These are phyloP conservation scores for Teratosphaeria epicoccoides DNA, from an alignment of 2,329 filamentous ascomycete genomes.

Conservation along the genomic window DNA sequence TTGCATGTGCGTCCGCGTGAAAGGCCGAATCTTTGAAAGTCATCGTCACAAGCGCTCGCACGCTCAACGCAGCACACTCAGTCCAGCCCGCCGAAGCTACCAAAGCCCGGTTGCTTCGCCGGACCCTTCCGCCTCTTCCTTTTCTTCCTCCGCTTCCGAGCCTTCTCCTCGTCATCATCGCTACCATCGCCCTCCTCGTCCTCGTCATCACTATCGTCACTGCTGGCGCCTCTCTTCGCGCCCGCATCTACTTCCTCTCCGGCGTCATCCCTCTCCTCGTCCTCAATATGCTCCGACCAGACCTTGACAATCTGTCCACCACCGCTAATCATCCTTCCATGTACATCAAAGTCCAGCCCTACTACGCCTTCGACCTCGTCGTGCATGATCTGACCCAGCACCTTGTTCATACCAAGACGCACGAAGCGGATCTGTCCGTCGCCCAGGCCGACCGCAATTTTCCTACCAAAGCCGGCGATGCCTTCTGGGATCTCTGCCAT, in stretches of 20 bases:
- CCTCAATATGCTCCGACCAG: constrained; percentile 64
- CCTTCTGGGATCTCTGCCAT: constrained; percentile 61
- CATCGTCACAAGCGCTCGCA: not conserved
- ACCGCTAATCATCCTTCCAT: constrained; percentile 77
- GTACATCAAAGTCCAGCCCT: constrained; percentile 71
- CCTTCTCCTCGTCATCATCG: constrained; percentile 31
- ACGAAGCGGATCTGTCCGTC: constrained; percentile 73
- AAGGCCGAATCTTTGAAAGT: no score
- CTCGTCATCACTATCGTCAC: constrained; percentile 39
- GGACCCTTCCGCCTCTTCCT: constrained; percentile 26
- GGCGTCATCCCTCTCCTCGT: constrained; percentile 44
- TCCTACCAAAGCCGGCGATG: constrained; percentile 56
- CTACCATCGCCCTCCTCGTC: constrained; percentile 32
- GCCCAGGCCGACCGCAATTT: constrained; percentile 68
- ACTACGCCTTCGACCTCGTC: constrained; percentile 82
- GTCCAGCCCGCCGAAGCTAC: constrained; percentile 17
- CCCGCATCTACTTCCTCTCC: constrained; percentile 24
- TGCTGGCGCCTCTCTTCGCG: constrained; percentile 39
- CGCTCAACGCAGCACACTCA: constrained; percentile 4
- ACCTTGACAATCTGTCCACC: constrained; percentile 81
- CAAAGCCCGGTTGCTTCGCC: constrained; percentile 8
- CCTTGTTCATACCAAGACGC: constrained; percentile 60
- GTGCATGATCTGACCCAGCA: constrained; percentile 59
- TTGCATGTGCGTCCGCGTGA: no score
- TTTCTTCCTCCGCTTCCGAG: constrained; percentile 32